Conservation (phyloP, 352 stramenopile species). For the Thalassiosira hispida region DNA sequence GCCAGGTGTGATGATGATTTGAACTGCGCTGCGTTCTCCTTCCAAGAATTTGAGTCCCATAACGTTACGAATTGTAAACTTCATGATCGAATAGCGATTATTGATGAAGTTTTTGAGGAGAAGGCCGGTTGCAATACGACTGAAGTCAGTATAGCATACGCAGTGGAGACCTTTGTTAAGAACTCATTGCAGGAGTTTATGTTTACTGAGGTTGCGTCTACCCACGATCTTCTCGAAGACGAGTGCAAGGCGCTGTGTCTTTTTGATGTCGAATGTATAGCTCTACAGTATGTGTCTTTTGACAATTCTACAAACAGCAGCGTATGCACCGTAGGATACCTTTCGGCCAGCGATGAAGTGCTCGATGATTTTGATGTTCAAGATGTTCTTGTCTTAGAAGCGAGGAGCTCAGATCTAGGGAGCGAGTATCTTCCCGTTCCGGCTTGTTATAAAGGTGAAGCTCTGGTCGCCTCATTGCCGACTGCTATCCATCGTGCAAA, state of each 20-base stretch:
- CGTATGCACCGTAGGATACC: conserved; percentile 1
- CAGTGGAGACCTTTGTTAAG: conserved; percentile 2
- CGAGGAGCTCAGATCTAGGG: conserved; percentile 11
- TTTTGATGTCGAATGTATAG: conserved; percentile 13
- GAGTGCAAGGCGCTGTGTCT: conserved; percentile 24
- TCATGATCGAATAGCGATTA: neutral
- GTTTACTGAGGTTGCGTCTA: neutral
- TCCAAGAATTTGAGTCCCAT: neutral
- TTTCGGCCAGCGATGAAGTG: neutral
- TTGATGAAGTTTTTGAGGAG: conserved; percentile 15
- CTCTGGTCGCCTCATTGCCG: neutral
- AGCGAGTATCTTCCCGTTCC: neutral
- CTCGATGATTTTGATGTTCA: neutral
- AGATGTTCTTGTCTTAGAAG: conserved; percentile 6
- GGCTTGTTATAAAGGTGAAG: conserved; percentile 14
- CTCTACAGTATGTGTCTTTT: conserved; percentile 7
- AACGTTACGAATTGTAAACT: conserved; percentile 9
- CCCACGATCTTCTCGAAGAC: neutral
- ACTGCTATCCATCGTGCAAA: neutral
- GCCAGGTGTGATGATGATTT: conserved; percentile 9
- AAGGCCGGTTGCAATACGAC: conserved; percentile 6
- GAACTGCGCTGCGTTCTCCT: conserved; percentile 9
- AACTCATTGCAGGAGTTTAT: neutral
- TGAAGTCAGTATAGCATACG: conserved; percentile 9
- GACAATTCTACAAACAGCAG: conserved; percentile 5